Evolutionary conservation across 352 stramenopile species (phyloP), one percentile per base, ranked within the genome.

Genomic region (Thalassiosira mediterranea): DNA sequence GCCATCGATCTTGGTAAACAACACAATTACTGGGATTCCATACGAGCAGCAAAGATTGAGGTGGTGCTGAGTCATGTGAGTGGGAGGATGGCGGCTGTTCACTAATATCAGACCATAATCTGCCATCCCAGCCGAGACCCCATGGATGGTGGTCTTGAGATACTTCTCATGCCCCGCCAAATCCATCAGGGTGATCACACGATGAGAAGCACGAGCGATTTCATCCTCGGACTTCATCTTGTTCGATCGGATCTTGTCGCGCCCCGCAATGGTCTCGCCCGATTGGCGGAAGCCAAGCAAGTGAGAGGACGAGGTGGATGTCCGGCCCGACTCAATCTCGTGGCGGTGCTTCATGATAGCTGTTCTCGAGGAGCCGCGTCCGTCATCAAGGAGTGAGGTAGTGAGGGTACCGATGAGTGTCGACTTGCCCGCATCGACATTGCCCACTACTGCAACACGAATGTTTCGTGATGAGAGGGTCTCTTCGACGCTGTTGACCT

Each of bases 111-210:
- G 87, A 5, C 95, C 93, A 59, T 98, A 96, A 84, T 98, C 96
- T 3, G 96, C 95, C 73, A 98, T 95, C 86, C 97, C 97, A 26
- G 95, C 96, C 10, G 96, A 98, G 28, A 99, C 94, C 4, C 97
- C 97, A 88, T 98, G 98, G 48, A 99, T 97, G 15, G 97, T 99
- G 34, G 97, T 99, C 89, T 99, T 99, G 37, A 99, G 89, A 86
- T 99, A 99, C 72, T 98, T 98, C 67, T 99, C 96, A 76, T 99
- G 97, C 10, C 97, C 94, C 17, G 91, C 94, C 26, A 97, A 76
- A 81, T 97, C 93, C 78, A 96, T 95, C 8, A 97, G 66, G 21
- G 89, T 96, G 31, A 96, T 75, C 26, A 94, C 83, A 15, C 89
- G 58, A 38, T 94, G 89, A 0, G 83, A 90, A 25, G 84, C 76